Conservation (phyloP, 2,329 filamentous ascomycete species). For the Stenocarpella maydis region DNA sequence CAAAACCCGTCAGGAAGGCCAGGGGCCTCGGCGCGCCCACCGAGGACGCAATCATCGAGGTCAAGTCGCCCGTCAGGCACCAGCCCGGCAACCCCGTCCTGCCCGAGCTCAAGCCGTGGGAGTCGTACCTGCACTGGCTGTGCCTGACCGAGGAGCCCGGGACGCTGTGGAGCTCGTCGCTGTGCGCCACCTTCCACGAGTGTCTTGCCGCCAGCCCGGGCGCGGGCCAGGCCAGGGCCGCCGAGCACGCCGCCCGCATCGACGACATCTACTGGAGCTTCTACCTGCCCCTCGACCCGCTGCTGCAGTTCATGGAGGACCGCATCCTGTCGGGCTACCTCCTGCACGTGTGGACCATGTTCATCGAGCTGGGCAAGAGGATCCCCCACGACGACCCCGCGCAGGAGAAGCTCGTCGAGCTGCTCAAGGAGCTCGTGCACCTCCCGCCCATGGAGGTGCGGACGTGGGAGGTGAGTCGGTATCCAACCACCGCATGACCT, state of each 20-base stretch:
- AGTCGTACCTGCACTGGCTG: constrained; percentile 35
- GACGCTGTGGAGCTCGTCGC: constrained; percentile 31
- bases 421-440: constrained; percentile 31
- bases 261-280: constrained; percentile 37
- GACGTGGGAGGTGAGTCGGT: constrained; percentile 32
- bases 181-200: constrained; percentile 33
- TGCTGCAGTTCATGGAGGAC: constrained; percentile 32
- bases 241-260: constrained; percentile 32
- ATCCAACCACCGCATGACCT: not conserved
- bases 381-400: constrained; percentile 31
- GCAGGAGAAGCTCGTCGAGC: constrained; percentile 33
- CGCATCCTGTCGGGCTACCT: constrained; percentile 33
- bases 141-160: constrained; percentile 32
- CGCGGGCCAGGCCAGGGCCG: not conserved
- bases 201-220: constrained; percentile 11
- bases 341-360: constrained; percentile 35
- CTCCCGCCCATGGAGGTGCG: constrained; percentile 35
- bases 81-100: not conserved
- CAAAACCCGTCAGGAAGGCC: not conserved
- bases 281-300: constrained; percentile 33
- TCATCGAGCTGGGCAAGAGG: constrained; percentile 35
- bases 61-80: constrained; percentile 6
- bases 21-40: not conserved
- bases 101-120: constrained; percentile 31
- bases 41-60: constrained; percentile 30